These are phyloP conservation scores for Fonsecaea multimorphosa DNA, from an alignment of 2,329 filamentous ascomycete genomes.

Conservation along the genomic window DNA sequence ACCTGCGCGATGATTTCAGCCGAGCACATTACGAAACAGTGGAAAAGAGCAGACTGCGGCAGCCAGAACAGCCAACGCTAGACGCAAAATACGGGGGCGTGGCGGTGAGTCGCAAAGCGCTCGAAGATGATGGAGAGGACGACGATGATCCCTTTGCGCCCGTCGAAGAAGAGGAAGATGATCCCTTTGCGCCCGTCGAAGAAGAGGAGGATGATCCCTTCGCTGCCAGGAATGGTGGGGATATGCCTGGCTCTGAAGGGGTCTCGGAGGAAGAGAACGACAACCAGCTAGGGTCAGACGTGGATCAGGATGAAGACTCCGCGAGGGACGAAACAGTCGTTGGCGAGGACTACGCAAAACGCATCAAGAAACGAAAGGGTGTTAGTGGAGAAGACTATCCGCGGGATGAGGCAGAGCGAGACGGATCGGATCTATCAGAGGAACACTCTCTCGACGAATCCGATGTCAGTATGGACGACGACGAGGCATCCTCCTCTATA, in stretches of 20 bases:
- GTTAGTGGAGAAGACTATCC: constrained; percentile 33
- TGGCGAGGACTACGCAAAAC: constrained; percentile 38
- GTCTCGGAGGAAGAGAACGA: constrained; percentile 36
- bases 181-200: constrained; percentile 39
- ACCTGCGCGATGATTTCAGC: constrained; percentile 61
- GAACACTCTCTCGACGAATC: constrained; percentile 24
- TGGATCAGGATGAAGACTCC: constrained; percentile 41
- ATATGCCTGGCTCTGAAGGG: constrained; percentile 29
- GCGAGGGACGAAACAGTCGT: constrained; percentile 42
- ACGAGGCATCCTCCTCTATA: constrained; percentile 43
- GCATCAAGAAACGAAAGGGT: constrained; percentile 30
- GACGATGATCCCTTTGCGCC: constrained; percentile 38
- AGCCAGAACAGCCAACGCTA: constrained; percentile 70
- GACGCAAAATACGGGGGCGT: constrained; percentile 81
- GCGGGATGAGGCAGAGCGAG: constrained; percentile 43
- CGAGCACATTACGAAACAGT: constrained; percentile 88
- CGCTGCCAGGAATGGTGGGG: constrained; percentile 15
- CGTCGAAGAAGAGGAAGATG: constrained; percentile 39
- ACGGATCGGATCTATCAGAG: constrained; percentile 37
- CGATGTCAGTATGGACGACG: constrained; percentile 46
- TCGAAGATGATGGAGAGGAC: constrained; percentile 47
- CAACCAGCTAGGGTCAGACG: constrained; percentile 34
- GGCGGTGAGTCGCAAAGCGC: constrained; percentile 71
- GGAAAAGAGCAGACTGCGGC: constrained; percentile 83
- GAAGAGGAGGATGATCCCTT: no score